Base-by-base conservation (phyloP, 2,329 filamentous ascomycete genomes). In the Diplodia corticola region DNA sequence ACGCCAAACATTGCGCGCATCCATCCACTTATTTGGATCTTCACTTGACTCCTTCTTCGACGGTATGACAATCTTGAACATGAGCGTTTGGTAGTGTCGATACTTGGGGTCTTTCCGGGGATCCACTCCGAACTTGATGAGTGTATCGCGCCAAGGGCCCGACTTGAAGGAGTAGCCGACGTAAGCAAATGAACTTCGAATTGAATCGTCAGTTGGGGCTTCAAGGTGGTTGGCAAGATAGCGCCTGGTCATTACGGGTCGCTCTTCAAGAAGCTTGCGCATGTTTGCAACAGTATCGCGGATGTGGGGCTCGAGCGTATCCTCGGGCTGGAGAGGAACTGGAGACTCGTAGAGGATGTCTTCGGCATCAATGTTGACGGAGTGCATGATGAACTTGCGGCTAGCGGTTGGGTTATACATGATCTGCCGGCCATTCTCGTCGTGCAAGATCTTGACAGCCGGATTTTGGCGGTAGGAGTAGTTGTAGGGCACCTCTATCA, bases 121-220 rank as follows among this genome's bases (percentile, higher is more conserved):
- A 74, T 99, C 95, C 22, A 96, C 79, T 10, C 94, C 94, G 76
- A 93, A 95, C 54, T 86, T 88, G 69, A 97, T 87, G 64, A 97
- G 88, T 3, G 91, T 89, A 76, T 98, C 93, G 69, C 92, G 87
- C 90, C 92, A 99, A 0, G 95, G 93, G 0, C 95, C 95, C 24
- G 91, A 92, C 67, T 91, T 90, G 83, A 98, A 97, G 78, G 93
- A 92, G 79, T 97, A 99, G 9, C 91, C 93, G 4, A 92, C 88
- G 72, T 95, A 94, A 69, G 92, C 90, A 63, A 93, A 86, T 54
- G 91, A 91, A 73, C 90, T 86, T 72, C 92, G 90, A 68, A 97
- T 80, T 20, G 81, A 78, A 63, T 83, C 81, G 28, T 83, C 81
- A 67, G 83, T 82, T 57, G 83, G 80, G 68, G 79, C 78, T 37